Evolutionary conservation across 2,329 filamentous ascomycete genomes (phyloP).

Genomic region (Ophiostoma piceae): DNA sequence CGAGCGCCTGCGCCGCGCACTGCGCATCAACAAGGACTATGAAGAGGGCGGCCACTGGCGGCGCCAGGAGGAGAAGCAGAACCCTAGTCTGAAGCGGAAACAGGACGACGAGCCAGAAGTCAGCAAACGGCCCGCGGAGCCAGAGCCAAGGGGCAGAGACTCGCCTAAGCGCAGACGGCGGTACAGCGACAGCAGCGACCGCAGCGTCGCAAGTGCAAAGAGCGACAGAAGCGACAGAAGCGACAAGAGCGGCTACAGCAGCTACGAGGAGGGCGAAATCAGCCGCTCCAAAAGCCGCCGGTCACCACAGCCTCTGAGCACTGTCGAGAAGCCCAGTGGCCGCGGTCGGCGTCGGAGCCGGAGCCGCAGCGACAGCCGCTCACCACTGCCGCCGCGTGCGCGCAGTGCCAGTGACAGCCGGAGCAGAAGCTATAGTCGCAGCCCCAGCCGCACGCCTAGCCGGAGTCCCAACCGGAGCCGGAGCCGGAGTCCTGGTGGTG

Average conservation of each 20-base stretch:
- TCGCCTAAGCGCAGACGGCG: conserved; percentile 17
- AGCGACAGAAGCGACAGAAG: conserved; percentile 1
- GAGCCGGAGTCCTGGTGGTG: conserved; percentile 19
- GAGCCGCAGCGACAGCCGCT: conserved; percentile 5
- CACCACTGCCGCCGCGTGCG: background rate
- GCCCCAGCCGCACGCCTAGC: conserved; percentile 16
- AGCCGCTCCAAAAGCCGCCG: background rate
- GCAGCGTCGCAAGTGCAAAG: background rate
- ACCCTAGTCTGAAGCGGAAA: conserved; percentile 43
- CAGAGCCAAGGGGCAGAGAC: background rate
- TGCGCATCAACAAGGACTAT: conserved; percentile 82
- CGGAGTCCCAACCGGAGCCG: background rate
- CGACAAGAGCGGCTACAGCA: conserved; percentile 13
- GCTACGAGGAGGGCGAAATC: conserved; percentile 19
- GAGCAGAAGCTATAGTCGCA: conserved; percentile 13
- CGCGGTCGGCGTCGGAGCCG: background rate
- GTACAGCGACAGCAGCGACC: conserved; percentile 3
- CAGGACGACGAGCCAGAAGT: conserved; percentile 21
- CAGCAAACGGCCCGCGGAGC: background rate
- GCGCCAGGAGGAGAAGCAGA: conserved; percentile 65
- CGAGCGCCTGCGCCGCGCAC: conserved; percentile 75
- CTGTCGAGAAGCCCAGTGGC: conserved; percentile 10
- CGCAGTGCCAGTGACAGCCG: conserved; percentile 13
- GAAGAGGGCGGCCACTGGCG: conserved; percentile 83
- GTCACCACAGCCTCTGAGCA: conserved; percentile 16